Evolutionary conservation across 129 eudicot species (phyloP).

Genomic region (Helichrysum umbraculigerum): DNA sequence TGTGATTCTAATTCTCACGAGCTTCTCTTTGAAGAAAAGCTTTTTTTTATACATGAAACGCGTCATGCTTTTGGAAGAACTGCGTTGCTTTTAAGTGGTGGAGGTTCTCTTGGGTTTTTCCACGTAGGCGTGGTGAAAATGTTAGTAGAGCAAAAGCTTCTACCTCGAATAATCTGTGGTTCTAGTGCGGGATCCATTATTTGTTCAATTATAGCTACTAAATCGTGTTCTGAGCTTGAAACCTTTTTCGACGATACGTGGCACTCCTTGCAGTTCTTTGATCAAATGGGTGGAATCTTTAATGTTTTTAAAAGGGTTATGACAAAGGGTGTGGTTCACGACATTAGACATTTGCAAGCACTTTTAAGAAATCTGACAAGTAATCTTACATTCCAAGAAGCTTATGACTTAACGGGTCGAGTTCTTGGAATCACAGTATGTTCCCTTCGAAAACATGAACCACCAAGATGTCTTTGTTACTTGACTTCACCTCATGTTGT

Average conservation of each 20-base stretch:
- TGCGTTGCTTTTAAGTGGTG: neutral
- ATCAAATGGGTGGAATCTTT: neutral
- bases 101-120: neutral
- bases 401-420: conserved; percentile 5
- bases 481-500: neutral
- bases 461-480: neutral
- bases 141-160: neutral
- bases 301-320: neutral
- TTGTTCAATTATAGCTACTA: conserved; percentile 1
- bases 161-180: neutral
- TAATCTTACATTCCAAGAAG: conserved; percentile 3
- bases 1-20: neutral
- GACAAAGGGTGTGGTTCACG: neutral
- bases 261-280: neutral
- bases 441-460: neutral
- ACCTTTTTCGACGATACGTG: neutral
- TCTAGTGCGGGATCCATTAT: neutral
- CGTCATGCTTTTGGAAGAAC: neutral
- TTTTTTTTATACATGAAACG: neutral
- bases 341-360: conserved; percentile 6
- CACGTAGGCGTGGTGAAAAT: neutral
- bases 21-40: neutral
- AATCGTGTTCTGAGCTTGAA: neutral
- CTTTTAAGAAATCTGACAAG: neutral
- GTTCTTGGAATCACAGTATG: neutral